phyloP scores from a whole-genome alignment of 192 early-diverging fungal species.

The Gryganskiella cystojenkinii region DNA sequence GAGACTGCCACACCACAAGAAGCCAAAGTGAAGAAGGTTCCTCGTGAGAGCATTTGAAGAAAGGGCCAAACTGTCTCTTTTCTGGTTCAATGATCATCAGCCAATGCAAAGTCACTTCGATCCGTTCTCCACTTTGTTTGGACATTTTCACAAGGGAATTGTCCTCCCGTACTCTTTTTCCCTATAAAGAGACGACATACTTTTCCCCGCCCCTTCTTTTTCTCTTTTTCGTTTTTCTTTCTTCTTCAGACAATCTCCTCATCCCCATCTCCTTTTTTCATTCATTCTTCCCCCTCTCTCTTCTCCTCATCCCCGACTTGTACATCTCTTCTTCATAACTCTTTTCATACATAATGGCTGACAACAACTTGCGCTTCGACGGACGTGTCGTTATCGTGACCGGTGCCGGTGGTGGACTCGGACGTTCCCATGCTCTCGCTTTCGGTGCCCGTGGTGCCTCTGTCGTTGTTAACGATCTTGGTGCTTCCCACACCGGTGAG shows the following conservation, averaged over 20 bases:
- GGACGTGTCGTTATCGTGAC: conserved; percentile 93
- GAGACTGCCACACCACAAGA: too few species aligned
- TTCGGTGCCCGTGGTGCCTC: conserved; percentile 91
- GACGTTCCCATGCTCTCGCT: conserved; percentile 91
- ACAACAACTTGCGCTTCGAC: conserved; percentile 75
- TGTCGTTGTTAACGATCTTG: conserved; percentile 98
- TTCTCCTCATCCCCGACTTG: not conserved
- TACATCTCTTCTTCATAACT: not conserved
- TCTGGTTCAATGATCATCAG: too few species aligned
- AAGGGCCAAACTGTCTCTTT: not conserved
- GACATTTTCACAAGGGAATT: conserved; percentile 5
- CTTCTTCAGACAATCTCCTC: conserved; percentile 1
- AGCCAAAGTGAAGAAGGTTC: not conserved
- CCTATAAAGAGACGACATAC: conserved; percentile 16
- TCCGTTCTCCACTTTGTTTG: not conserved
- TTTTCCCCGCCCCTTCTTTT: not conserved
- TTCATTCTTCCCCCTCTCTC: not conserved
- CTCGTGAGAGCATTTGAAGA: not conserved
- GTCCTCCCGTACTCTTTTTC: not conserved
- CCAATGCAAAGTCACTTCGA: not conserved
- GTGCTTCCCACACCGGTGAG: conserved; percentile 80
- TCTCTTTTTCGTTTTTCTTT: conserved; percentile 5
- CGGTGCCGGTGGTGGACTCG: conserved; percentile 94
- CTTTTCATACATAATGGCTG: conserved; percentile 24
- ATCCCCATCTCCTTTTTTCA: not conserved